These are phyloP conservation scores for Aristolochia californica DNA, from an alignment of 164 flowering plant species.

Conservation along the genomic window DNA sequence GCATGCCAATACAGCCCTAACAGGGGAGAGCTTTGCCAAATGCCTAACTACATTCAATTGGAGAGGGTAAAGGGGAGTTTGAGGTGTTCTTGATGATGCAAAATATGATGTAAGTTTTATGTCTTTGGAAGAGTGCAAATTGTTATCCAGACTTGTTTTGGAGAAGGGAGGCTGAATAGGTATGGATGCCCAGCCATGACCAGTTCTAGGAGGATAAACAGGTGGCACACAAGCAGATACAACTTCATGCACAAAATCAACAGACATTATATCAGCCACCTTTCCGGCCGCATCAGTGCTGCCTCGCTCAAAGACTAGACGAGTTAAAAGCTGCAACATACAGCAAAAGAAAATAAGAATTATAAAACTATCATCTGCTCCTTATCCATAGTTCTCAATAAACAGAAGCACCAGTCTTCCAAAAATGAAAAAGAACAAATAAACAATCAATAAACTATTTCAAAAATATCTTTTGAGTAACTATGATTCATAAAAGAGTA, in stretches of 20 bases:
- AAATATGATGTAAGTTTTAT: conserved; percentile 46
- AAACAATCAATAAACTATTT: too few relatives aligned
- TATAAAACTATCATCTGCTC: neutral
- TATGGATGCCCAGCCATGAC: conserved; percentile 97
- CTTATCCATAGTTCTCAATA: neutral
- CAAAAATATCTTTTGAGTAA: too few relatives aligned
- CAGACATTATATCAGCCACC: conserved; percentile 86
- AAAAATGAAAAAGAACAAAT: too few relatives aligned
- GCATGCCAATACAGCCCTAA: conserved; percentile 86
- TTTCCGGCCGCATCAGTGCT: conserved; percentile 98
- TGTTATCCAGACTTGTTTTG: conserved; percentile 39
- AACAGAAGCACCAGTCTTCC: too few relatives aligned
- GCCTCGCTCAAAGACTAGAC: conserved; percentile 89
- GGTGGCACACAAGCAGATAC: conserved; percentile 98
- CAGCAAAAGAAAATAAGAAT: conserved; percentile 2
- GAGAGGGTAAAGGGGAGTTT: conserved; percentile 68
- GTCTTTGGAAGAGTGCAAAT: conserved; percentile 50
- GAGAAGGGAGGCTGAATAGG: conserved; percentile 53
- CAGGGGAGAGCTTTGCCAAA: conserved; percentile 85
- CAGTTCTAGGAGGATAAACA: conserved; percentile 84
- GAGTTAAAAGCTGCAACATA: conserved; percentile 76
- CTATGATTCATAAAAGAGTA: too few relatives aligned
- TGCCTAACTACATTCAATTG: conserved; percentile 82
- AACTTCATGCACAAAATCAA: conserved; percentile 96
- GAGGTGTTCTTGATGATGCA: conserved; percentile 46